A percentile compares a stretch with the other conserved stretches of the same genome.
These are phyloP conservation scores for Andalucia godoyi DNA, from an alignment of 78 protist genomes.

Conservation along the genomic window DNA sequence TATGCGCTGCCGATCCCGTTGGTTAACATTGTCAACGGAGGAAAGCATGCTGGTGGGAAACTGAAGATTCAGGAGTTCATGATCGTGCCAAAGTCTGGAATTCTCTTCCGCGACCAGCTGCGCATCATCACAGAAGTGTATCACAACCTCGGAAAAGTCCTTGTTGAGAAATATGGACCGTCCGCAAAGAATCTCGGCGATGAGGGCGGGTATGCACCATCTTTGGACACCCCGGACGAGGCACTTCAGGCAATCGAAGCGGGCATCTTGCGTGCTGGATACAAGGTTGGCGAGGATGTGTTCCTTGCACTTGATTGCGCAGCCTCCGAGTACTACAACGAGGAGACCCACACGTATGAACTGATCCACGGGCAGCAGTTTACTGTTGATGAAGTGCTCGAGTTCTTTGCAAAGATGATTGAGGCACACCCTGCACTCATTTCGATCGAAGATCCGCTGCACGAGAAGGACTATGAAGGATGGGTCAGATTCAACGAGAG, in stretches of 20 bases:
- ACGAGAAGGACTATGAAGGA: conserved; percentile 94
- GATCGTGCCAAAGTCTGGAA: conserved; percentile 81
- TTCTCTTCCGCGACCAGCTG: conserved; percentile 79
- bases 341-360: conserved; percentile 74
- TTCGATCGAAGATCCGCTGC: conserved; percentile 97
- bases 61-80: conserved; percentile 95
- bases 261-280: conserved; percentile 95
- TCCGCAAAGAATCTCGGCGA: conserved; percentile 94
- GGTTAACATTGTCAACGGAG: conserved; percentile 99
- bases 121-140: conserved; percentile 93
- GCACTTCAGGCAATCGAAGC: conserved; percentile 78
- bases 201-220: conserved; percentile 99
- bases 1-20: conserved; percentile 82
- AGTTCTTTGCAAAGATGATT: conserved; percentile 34
- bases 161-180: conserved; percentile 65
- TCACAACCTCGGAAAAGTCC: conserved; percentile 81
- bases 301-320: conserved; percentile 55
- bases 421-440: conserved; percentile 61
- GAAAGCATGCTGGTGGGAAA: conserved; percentile 95
- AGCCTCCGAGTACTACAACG: conserved; percentile 90
- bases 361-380: conserved; percentile 26
- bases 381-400: conserved; percentile 42
- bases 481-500: conserved; percentile 34
- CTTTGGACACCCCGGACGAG: conserved; percentile 55
- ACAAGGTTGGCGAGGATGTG: conserved; percentile 56